phyloP scores from a whole-genome alignment of 148 eudicot genomes.

The Fallopia convolvulus region DNA sequence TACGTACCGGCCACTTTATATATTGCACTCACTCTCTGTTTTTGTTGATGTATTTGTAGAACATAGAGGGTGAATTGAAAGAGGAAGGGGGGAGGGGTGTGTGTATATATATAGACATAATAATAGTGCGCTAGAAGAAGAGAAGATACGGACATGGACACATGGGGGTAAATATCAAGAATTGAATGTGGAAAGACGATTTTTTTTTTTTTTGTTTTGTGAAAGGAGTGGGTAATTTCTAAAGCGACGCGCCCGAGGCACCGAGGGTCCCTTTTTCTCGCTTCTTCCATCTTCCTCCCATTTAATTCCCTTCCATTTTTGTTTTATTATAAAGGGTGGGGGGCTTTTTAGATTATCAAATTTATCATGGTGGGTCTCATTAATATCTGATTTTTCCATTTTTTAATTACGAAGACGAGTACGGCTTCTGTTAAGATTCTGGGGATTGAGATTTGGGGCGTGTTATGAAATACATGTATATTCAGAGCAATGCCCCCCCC shows the following conservation, averaged over 20 bases:
- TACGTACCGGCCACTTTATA: background rate
- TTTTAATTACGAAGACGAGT: background rate
- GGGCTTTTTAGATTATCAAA: background rate
- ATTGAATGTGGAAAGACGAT: background rate
- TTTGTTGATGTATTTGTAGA: background rate
- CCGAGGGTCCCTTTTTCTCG: background rate
- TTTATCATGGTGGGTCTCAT: background rate
- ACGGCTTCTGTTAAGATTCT: background rate
- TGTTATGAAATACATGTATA: no score
- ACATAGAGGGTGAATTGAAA: background rate
- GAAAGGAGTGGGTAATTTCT: slow-evolving; percentile 8
- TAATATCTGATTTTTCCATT: background rate
- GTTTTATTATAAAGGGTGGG: background rate
- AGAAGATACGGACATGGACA: slow-evolving; percentile 16
- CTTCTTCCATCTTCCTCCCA: background rate
- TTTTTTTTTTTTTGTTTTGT: no score
- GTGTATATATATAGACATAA: background rate
- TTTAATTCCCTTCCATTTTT: background rate
- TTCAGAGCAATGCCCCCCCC: background rate
- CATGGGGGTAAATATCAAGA: slow-evolving; percentile 11
- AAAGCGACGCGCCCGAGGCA: background rate
- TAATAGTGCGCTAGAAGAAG: background rate
- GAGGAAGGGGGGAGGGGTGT: background rate
- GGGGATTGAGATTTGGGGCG: background rate
- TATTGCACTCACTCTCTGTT: background rate